Evolutionary conservation across 139 green algal species (phyloP), one percentile per base, ranked within the genome.

Genomic region (Auxenochlorella protothecoides): DNA sequence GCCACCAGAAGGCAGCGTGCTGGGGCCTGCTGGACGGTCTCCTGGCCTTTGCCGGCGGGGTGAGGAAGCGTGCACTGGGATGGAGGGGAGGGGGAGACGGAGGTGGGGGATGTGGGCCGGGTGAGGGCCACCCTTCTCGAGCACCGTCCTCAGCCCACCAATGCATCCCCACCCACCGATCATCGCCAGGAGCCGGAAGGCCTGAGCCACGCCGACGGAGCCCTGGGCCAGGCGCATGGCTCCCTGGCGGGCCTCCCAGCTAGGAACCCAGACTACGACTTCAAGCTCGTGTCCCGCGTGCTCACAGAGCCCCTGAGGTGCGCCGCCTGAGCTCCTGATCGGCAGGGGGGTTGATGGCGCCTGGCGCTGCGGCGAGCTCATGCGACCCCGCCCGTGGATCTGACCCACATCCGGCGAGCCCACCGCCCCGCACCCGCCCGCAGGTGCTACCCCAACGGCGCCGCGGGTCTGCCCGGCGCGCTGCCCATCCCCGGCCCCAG

Each of bases 1-100:
- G 80, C 69, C 89, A 96, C 76, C 72, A 80, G 66, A 68, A 62
- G 6, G 64, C 68, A 56, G 71, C 82, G 73, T 96, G 89, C 81
- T 88, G 83, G 56, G 80, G 75, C 15, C 73, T 96, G 70, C 74
- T 93, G 13, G 6, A 68, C 6, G 54, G 76, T 13, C 53, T 90
- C 71, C 64, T 86, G 14, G 67, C 61, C 4, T 87, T 72, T 44
- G 76, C 60, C 4, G 68, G 63, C 3, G 68, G 68, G 8, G 57
- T 59, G 11, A 66, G n/a, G 7, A 14, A 66, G 68, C 51, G 52
- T 44, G 27, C 59, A 66, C 59, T 2, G 15, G 14, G 5, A 55
- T 59, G 53, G 54, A 10, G 14, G 9, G 6, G 9, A n/a, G 5
- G 11, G 15, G 6, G 27, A 44, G 27, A 44, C 27, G 27, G 27